Base-by-base conservation (phyloP, 495 filamentous ascomycete genomes). In the Evansstolkia leycettana region DNA sequence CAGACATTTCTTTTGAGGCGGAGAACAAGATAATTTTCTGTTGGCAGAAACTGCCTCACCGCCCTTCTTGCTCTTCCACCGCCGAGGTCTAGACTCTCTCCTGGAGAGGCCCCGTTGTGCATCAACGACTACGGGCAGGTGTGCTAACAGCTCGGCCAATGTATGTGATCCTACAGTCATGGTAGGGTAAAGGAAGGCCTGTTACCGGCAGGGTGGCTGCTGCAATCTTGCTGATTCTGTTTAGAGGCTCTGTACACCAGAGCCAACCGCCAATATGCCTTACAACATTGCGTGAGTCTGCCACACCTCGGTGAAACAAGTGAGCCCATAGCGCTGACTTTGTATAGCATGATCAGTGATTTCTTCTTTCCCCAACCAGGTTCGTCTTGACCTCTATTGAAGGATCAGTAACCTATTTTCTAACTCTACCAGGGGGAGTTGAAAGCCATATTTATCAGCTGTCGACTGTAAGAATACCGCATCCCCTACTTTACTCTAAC, bases 371-470 rank as follows among this genome's bases (percentile, higher is more conserved):
- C 90, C 15, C 92, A 96, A 47, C 87, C 89, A 28, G 88, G 76
- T 75, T 54, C 35, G 57, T 46, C 15, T 16, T 9, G 31, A 13
- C n/a, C 7, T 12, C 12, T 17, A 7, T 5, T 2, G 7, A 18
- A 2, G 2, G 16, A 1, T 7, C 23, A 13, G 8, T 10, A 23
- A 15, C 13, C 13, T n/a, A 17, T 7, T 17, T 27, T 17, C 48
- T 59, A 28, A 61, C 28, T n/a, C 28, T 14, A 32, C 14, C 32
- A 78, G 77, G 88, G 43, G 90, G 90, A 31, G 75, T 98, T 39
- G 90, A 98, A 67, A 90, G 83, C 62, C 90, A 98, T 62, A 96
- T 98, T 39, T 98, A 96, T 58, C 90, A 98, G 59, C 69, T 98
- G 26, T 90, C 90, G 24, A 83, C 80, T 15, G 67, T 69, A 58